Evolutionary conservation across 106 monocot species (phyloP), one percentile per base, ranked within the genome.

Genomic region (Dioscorea dumetorum): DNA sequence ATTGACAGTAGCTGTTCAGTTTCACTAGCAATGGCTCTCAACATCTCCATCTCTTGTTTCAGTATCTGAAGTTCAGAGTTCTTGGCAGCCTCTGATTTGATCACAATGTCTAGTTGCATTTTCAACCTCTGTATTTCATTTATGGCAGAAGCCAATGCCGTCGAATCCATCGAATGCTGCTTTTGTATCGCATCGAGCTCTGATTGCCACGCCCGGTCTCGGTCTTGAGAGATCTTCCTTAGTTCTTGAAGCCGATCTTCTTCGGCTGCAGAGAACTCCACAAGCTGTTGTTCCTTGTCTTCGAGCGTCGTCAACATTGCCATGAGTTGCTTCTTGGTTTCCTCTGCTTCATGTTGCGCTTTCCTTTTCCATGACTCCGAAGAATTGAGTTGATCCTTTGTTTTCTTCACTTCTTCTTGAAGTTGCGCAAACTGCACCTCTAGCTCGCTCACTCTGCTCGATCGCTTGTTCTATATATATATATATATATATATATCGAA

Each of bases 131-230:
- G 90, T 13, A 90, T 74, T 71, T 94, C 94, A 57, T 72, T 81
- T 64, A 78, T 76, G 18, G 87, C 75, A 8, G 83, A 74, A 0
- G 75, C 7, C 24, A 88, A 48, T 61, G 83, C 83, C 9, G 76
- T 60, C 0, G 84, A 81, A 33, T 94, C 93, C 49, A 69, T 65
- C 0, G 82, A 71, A 61, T 87, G 84, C 19, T 94, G 90, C 16
- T 82, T 80, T 62, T 87, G 87, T 24, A 87, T 75, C 22, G 94
- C 94, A 69, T 94, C 90, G 3, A 94, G 73, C 51, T 94, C 90
- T 16, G 90, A 87, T 52, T 90, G 80, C 94, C 94, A 90, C 59
- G 80, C 84, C 18, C 82, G 75, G 72, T 94, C 94, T 1, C 94
- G 77, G 28, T 87, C 90, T 50, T 85, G 87, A 41, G 87, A 84